Percentiles rank a stretch among this genome's conserved stretches.
Evolutionary conservation across 768 basidiomycete genomes (phyloP).

Genomic region (Hemileccinum impolitum): DNA sequence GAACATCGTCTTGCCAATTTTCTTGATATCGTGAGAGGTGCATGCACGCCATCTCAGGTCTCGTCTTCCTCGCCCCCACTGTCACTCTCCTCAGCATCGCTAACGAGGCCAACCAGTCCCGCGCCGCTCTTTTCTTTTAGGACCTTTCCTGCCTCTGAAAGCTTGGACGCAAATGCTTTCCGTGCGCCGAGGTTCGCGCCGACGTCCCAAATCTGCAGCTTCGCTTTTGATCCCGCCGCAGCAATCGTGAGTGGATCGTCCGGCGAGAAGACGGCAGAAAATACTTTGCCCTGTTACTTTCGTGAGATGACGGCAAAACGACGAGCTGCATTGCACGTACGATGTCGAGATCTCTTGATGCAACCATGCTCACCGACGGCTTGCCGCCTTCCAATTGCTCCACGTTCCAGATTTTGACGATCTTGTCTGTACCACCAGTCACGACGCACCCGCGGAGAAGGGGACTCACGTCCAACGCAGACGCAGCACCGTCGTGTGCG

Average conservation of each 20-base stretch:
- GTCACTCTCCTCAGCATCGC: constrained; percentile 68
- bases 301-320: constrained; percentile 1
- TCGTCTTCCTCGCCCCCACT: constrained; percentile 46
- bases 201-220: constrained; percentile 94
- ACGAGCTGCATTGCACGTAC: constrained; percentile 44
- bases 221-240: constrained; percentile 91
- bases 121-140: constrained; percentile 63
- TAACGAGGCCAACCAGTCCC: constrained; percentile 66
- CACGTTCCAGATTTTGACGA: constrained; percentile 96
- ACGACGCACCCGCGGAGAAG: constrained; percentile 87
- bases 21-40: constrained; percentile 1
- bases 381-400: constrained; percentile 62
- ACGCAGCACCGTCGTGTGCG: constrained; percentile 89
- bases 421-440: constrained; percentile 93
- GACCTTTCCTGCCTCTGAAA: constrained; percentile 66
- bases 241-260: constrained; percentile 93
- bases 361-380: constrained; percentile 77
- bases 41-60: constrained; percentile 4
- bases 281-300: constrained; percentile 82
- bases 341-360: constrained; percentile 85
- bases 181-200: constrained; percentile 79
- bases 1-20: neutral
- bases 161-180: constrained; percentile 77
- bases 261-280: constrained; percentile 87
- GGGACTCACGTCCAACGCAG: constrained; percentile 87